These are phyloP conservation scores for Pisolithus tinctorius DNA, from an alignment of 768 basidiomycete genomes.

Conservation along the genomic window DNA sequence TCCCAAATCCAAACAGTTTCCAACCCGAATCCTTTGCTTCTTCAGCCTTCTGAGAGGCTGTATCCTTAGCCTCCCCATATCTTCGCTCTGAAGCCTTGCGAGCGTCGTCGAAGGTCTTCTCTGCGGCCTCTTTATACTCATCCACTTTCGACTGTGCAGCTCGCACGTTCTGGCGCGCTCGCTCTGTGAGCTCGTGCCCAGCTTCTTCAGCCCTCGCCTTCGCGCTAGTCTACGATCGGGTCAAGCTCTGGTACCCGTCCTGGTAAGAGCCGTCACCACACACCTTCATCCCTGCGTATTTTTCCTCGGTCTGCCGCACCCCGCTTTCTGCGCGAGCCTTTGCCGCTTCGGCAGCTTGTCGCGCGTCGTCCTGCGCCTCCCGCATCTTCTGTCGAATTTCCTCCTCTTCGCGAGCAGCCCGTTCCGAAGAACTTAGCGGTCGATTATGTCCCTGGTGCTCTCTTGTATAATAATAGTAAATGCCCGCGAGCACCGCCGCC, in stretches of 20 bases:
- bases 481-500: slow-evolving; percentile 27
- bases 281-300: slow-evolving; percentile 32
- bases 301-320: slow-evolving; percentile 24
- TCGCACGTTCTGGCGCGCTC: slow-evolving; percentile 19
- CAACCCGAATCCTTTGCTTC: slow-evolving; percentile 22
- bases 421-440: slow-evolving; percentile 2
- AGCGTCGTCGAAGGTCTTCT: slow-evolving; percentile 17
- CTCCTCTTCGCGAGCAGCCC: slow-evolving; percentile 28
- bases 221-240: slow-evolving; percentile 11
- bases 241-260: neutral
- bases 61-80: slow-evolving; percentile 26
- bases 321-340: slow-evolving; percentile 24
- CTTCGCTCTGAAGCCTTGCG: slow-evolving; percentile 21
- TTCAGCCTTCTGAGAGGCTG: slow-evolving; percentile 14
- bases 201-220: slow-evolving; percentile 18
- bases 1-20: slow-evolving; percentile 36
- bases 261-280: neutral
- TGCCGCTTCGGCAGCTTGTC: slow-evolving; percentile 22
- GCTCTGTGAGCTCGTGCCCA: slow-evolving; percentile 18
- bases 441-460: slow-evolving; percentile 14
- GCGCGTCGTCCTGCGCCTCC: slow-evolving; percentile 10
- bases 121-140: slow-evolving; percentile 20
- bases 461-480: slow-evolving; percentile 33
- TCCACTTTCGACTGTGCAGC: slow-evolving; percentile 19
- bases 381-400: slow-evolving; percentile 24